Percentiles rank a stretch among this genome's conserved stretches.
These are phyloP conservation scores for Extremus antarcticus DNA, from an alignment of 495 filamentous ascomycete genomes.

Conservation along the genomic window DNA sequence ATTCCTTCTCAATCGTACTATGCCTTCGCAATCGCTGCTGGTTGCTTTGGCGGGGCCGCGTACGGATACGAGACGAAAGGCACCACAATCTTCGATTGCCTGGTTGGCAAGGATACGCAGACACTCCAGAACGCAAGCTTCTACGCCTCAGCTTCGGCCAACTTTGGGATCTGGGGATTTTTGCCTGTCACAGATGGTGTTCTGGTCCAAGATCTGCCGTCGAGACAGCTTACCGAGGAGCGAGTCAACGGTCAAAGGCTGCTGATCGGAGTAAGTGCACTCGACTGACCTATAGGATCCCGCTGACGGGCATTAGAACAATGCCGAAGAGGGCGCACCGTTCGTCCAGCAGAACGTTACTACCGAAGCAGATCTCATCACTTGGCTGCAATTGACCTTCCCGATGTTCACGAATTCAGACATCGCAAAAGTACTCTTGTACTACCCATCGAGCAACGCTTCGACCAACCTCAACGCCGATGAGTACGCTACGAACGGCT, in stretches of 20 bases:
- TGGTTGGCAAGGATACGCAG: slow-evolving; percentile 39
- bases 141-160: slow-evolving; percentile 36
- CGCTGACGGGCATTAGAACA: slow-evolving; percentile 41
- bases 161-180: slow-evolving; percentile 47
- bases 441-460: slow-evolving; percentile 36
- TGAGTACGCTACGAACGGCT: slow-evolving; percentile 37
- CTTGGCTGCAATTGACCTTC: slow-evolving; percentile 38
- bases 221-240: slow-evolving; percentile 39
- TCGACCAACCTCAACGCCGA: slow-evolving; percentile 18
- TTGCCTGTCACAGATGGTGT: slow-evolving; percentile 52
- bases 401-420: slow-evolving; percentile 40
- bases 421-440: slow-evolving; percentile 32
- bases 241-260: slow-evolving; percentile 43
- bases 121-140: slow-evolving; percentile 47
- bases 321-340: slow-evolving; percentile 25
- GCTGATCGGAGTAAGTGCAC: slow-evolving; percentile 31
- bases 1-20: slow-evolving; percentile 45
- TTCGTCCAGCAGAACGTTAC: slow-evolving; percentile 43
- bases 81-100: slow-evolving; percentile 42
- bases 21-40: slow-evolving; percentile 41
- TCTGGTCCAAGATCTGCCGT: slow-evolving; percentile 44
- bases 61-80: slow-evolving; percentile 16
- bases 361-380: slow-evolving; percentile 34
- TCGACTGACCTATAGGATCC: no score
- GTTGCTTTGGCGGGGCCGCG: slow-evolving; percentile 33